Conservation (phyloP, 371 early-diverging fungal species). For the Chytridium lagenaria region DNA sequence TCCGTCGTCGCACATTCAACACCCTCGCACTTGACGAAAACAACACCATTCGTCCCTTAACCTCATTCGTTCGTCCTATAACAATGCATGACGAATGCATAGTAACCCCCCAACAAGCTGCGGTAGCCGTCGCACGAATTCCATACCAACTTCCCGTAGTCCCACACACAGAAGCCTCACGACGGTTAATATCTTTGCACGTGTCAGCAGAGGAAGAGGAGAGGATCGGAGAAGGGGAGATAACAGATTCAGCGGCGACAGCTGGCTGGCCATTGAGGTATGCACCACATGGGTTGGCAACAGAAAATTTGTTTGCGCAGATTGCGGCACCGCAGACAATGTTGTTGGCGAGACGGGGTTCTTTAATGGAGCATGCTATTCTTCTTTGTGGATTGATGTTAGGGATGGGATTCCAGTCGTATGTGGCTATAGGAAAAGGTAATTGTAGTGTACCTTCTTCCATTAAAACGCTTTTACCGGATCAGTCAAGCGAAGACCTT, state of each 20-base stretch:
- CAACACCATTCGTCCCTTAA: constrained; percentile 42
- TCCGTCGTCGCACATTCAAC: constrained; percentile 40
- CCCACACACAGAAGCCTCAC: constrained; percentile 18
- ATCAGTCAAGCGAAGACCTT: constrained; percentile 40
- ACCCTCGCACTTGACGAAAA: constrained; percentile 44
- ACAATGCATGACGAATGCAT: constrained; percentile 16
- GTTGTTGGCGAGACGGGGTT: constrained; percentile 33
- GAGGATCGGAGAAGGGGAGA: background rate
- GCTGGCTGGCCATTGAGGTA: constrained; percentile 25
- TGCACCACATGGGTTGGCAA: constrained; percentile 19
- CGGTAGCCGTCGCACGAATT: constrained; percentile 40
- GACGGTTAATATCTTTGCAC: constrained; percentile 14
- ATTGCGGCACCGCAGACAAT: constrained; percentile 44
- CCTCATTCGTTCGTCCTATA: constrained; percentile 37
- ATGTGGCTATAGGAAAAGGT: constrained; percentile 49
- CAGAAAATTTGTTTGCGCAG: constrained; percentile 45
- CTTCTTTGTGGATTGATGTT: constrained; percentile 46
- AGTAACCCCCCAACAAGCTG: constrained; percentile 31
- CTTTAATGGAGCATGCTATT: constrained; percentile 47
- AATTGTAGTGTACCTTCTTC: background rate
- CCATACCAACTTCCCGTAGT: constrained; percentile 30
- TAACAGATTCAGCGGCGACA: background rate
- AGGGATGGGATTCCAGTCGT: constrained; percentile 46
- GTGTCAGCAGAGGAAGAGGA: constrained; percentile 21
- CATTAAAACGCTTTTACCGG: background rate